phyloP scores from a whole-genome alignment of 495 filamentous ascomycete species.

The Neurospora hispaniola region DNA sequence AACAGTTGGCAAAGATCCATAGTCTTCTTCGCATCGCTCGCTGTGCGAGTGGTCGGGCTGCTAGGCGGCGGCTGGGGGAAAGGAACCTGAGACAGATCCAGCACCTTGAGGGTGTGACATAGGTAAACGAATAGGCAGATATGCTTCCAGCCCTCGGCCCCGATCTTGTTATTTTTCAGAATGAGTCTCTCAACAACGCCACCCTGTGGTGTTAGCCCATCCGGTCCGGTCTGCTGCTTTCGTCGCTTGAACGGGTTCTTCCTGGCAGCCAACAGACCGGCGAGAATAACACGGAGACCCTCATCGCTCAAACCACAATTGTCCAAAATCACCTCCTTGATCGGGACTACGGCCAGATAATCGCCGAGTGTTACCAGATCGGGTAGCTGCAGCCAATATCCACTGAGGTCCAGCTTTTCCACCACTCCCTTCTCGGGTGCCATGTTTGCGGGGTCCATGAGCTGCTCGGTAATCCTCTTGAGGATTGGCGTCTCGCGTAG shows the following conservation, averaged over 20 bases:
- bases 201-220: conserved; percentile 30
- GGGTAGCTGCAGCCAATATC: conserved; percentile 68
- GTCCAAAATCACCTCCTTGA: conserved; percentile 74
- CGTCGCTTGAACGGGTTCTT: conserved; percentile 38
- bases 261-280: conserved; percentile 75
- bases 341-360: conserved; percentile 86
- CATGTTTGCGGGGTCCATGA: conserved; percentile 55
- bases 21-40: conserved; percentile 7
- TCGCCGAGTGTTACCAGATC: conserved; percentile 83
- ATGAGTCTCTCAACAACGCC: conserved; percentile 80
- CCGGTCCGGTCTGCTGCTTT: conserved; percentile 26
- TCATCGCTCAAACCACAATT: conserved; percentile 80
- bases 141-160: conserved; percentile 80
- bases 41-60: not conserved
- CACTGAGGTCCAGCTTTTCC: conserved; percentile 69
- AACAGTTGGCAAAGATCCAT: conserved; percentile 40
- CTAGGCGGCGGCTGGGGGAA: conserved; percentile 46
- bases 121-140: conserved; percentile 84
- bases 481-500: conserved; percentile 82
- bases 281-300: conserved; percentile 73
- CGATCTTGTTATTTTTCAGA: conserved; percentile 87
- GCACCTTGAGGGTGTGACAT: conserved; percentile 70
- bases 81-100: conserved; percentile 79
- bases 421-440: conserved; percentile 57
- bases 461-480: conserved; percentile 78